Percentiles rank a stretch among this genome's conserved stretches.
These are phyloP conservation scores for Vachellia collinsii DNA, from an alignment of 306 rosid species.

Conservation along the genomic window DNA sequence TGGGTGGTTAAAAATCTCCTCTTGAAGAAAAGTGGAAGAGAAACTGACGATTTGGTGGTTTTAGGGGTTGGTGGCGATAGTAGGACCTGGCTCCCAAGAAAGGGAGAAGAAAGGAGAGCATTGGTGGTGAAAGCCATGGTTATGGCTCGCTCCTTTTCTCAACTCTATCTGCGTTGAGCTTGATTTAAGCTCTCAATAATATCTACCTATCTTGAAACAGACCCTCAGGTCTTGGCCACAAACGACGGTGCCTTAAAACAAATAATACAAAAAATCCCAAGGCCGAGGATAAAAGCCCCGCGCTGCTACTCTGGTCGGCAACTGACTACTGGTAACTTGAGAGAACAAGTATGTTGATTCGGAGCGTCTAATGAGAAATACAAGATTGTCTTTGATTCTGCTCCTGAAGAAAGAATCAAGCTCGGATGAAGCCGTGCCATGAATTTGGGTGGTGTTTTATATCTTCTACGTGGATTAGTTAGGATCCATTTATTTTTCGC, in stretches of 20 bases:
- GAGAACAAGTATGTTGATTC: background rate
- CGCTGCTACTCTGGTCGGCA: background rate
- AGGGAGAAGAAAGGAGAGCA: conserved; percentile 60
- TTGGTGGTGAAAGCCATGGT: conserved; percentile 68
- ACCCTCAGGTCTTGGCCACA: background rate
- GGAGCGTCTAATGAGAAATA: conserved; percentile 2
- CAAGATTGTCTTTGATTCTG: conserved; percentile 1
- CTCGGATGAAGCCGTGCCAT: conserved; percentile 49
- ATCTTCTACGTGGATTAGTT: conserved; percentile 47
- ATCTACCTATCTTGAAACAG: background rate
- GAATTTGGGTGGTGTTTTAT: conserved; percentile 37
- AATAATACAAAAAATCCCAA: background rate
- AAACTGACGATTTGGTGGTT: no score
- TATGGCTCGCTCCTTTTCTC: background rate
- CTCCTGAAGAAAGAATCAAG: background rate
- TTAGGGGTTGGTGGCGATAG: no score
- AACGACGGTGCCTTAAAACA: no score
- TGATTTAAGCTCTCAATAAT: background rate
- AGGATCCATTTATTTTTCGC: conserved; percentile 33
- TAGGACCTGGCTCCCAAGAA: conserved; percentile 41
- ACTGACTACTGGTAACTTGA: no score
- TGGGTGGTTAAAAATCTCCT: no score
- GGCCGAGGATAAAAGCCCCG: background rate
- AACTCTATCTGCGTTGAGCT: conserved; percentile 33
- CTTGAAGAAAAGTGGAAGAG: no score